phyloP scores from a whole-genome alignment of 352 stramenopile species.

The Phytophthora pluvialis region DNA sequence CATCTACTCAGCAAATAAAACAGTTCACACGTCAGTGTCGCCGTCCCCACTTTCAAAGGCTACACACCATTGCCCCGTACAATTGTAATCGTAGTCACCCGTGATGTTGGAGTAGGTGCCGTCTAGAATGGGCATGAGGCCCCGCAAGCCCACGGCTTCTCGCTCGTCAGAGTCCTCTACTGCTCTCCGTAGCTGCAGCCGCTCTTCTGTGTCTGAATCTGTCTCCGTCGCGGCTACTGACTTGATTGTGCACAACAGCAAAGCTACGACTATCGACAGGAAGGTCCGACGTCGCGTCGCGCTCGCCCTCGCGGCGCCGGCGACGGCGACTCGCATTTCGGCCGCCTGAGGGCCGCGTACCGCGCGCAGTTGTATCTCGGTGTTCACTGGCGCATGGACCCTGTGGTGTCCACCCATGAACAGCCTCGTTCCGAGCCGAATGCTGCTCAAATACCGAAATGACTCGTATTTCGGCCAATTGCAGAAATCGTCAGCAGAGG shows the following conservation, averaged over 20 bases:
- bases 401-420: slow-evolving; percentile 8
- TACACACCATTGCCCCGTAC: slow-evolving; percentile 16
- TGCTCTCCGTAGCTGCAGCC: slow-evolving; percentile 9
- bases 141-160: slow-evolving; percentile 7
- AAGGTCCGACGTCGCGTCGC: slow-evolving; percentile 18
- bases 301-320: neutral
- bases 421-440: neutral
- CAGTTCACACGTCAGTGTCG: slow-evolving; percentile 3
- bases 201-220: slow-evolving; percentile 5
- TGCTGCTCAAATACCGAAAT: slow-evolving; percentile 3
- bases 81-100: slow-evolving; percentile 22
- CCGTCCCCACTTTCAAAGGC: neutral
- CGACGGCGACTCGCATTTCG: slow-evolving; percentile 8
- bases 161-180: slow-evolving; percentile 1
- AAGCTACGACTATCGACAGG: slow-evolving; percentile 17
- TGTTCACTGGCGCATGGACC: slow-evolving; percentile 14
- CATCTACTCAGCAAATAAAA: slow-evolving; percentile 20
- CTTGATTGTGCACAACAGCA: slow-evolving; percentile 19
- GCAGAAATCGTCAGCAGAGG: slow-evolving; percentile 10
- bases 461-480: slow-evolving; percentile 25
- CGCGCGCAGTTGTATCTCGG: neutral
- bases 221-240: slow-evolving; percentile 1
- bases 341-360: neutral
- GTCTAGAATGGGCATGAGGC: slow-evolving; percentile 35
- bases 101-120: slow-evolving; percentile 19